phyloP scores from a whole-genome alignment of 495 filamentous ascomycete species.

The Glonium stellatum region DNA sequence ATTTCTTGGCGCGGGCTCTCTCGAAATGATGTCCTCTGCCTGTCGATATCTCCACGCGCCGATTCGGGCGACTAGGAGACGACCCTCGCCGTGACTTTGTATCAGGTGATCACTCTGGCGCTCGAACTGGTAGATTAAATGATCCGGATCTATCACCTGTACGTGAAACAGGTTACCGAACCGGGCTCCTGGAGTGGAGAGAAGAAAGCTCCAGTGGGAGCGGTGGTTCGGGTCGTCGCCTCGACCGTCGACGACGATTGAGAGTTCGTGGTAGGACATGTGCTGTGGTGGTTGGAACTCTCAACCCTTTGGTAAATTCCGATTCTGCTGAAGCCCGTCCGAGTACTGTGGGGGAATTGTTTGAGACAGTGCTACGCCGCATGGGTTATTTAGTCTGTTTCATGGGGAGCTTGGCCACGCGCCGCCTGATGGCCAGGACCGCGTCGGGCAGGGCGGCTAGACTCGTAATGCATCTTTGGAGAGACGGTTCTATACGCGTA shows the following conservation, averaged over 20 bases:
- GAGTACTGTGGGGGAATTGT: neutral
- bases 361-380: no score
- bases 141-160: neutral
- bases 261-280: constrained; percentile 1
- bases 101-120: neutral
- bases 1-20: neutral
- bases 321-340: no score
- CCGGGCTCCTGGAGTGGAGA: neutral
- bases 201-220: constrained; percentile 12
- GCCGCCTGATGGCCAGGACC: no score
- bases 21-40: neutral
- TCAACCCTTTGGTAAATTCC: no score
- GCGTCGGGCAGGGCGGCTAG: no score
- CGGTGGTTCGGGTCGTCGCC: constrained; percentile 9
- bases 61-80: neutral
- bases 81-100: neutral
- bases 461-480: no score
- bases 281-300: neutral
- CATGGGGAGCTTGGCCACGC: no score
- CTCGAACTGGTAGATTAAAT: constrained; percentile 9
- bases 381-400: no score
- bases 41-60: neutral
- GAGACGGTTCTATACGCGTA: no score
- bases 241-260: neutral
- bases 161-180: constrained; percentile 11